A percentile compares a stretch with the other conserved stretches of the same genome.
Evolutionary conservation across 2,329 filamentous ascomycete genomes (phyloP).

Genomic region (Amylocarpus encephaloides): DNA sequence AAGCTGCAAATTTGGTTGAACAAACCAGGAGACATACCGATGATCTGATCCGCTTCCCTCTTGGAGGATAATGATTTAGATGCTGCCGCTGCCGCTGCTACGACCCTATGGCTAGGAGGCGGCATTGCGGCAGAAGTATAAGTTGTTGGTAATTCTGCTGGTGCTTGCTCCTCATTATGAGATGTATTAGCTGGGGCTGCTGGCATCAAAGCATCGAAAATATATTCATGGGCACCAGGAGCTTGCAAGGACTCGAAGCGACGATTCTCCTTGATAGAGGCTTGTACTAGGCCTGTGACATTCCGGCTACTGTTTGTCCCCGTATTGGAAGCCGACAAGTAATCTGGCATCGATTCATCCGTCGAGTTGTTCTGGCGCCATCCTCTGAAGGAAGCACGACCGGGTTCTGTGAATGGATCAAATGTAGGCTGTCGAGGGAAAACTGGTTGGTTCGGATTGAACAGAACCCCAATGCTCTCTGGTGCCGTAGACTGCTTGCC

Average conservation of each 20-base stretch:
- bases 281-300: conserved; percentile 27
- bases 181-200: conserved; percentile 25
- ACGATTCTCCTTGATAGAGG: conserved; percentile 17
- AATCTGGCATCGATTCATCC: conserved; percentile 44
- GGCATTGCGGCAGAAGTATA: neutral
- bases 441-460: conserved; percentile 8
- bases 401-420: conserved; percentile 38
- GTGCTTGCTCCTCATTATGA: conserved; percentile 11
- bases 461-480: conserved; percentile 13
- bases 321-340: conserved; percentile 26
- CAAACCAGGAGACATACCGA: neutral
- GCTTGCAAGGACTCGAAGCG: conserved; percentile 22
- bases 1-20: neutral
- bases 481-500: conserved; percentile 15
- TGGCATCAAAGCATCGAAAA: conserved; percentile 29
- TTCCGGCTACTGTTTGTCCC: conserved; percentile 32
- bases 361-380: conserved; percentile 34
- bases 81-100: conserved; percentile 5
- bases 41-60: neutral
- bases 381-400: conserved; percentile 15
- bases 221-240: conserved; percentile 24
- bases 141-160: neutral
- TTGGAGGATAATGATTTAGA: neutral
- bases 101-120: neutral
- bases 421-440: conserved; percentile 29